Base-by-base conservation (phyloP, 2,329 filamentous ascomycete species). In the Xylaria sp. region DNA sequence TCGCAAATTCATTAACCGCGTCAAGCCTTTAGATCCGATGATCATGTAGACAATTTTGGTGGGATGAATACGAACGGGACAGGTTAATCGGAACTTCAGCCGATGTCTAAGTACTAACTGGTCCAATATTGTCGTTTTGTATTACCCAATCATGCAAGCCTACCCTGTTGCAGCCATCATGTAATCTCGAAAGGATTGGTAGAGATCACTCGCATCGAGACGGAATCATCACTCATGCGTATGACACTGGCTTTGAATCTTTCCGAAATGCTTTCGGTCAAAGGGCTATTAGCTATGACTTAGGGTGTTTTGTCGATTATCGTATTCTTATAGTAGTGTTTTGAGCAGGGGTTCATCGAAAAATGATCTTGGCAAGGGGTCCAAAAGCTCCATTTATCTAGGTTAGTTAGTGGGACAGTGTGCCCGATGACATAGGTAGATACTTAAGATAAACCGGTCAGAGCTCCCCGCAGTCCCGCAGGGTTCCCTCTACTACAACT, bases 391-490 rank as follows among this genome's bases (percentile, higher is more conserved):
- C 51, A 42, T n/a, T 23, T 23, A 28, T 15, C 23, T n/a, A 23
- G 23, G 23, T 20, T 28, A 28, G 2, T 2, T 31, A 20, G 53
- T 59, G 65, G 65, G 38, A 28, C 53, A 28, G 15, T 31, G 60
- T 54, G 65, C 60, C 31, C 54, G 42, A 64, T 67, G 65, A 68
- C 61, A 68, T 68, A 54, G 49, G 31, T 33, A 33, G n/a, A n/a
- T 9, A 28, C 26, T 28, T 28, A 28, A 28, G 28, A 28, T 6
- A 28, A 28, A 28, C 28, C 9, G 36, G 23, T 23, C 23, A 23
- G 48, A 59, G 54, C 33, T 65, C 44, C n/a, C 38, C n/a, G 20
- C 40, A 1, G 46, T 36, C n/a, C 38, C n/a, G 20, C 40, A 1
- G 46, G 46, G 28, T 28, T 28, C n/a, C 13, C 15, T 20, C 48